Evolutionary conservation across 306 rosid genomes (phyloP), one percentile per base, ranked within the genome.

Genomic region (Trifolium subterraneum): DNA sequence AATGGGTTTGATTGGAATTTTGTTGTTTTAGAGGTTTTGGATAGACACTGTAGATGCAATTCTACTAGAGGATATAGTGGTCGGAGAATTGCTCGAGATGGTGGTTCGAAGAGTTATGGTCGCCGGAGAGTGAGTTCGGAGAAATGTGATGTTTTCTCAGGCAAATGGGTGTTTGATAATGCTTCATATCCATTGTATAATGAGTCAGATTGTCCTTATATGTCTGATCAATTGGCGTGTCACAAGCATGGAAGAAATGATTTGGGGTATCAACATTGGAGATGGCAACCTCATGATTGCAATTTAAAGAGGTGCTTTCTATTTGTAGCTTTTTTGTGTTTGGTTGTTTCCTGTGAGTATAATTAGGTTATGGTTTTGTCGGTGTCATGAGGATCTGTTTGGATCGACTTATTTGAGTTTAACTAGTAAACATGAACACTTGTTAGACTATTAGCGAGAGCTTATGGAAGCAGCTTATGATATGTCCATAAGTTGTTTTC

Each of bases 211-310:
- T 94, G 99, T 82, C 96, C 99, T 63, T 94, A 90, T 74, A 94
- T 94, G 99, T 94, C 99, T 31, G 99, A 94, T 76, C 99, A 94
- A 87, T 81, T 94, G 88, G 90, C 99, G 2, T 94, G 99, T 45
- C 93, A 91, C 79, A 94, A 85, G 82, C 99, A 94, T 78, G 99
- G 98, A 64, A 78, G 99, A 78, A 70, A 86, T 81, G 96, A 94
- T 86, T 81, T 90, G 88, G 89, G 86, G 25, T 90, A 92, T 80
- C 99, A 88, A 76, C 73, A 83, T 50, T 86, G 95, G 96, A 90
- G 97, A 77, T 94, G 99, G 99, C 96, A 94, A 74, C 99, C 99
- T 25, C 89, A 87, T 81, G 76, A 83, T 71, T 94, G 99, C 91
- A 92, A 88, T 82, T 88, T 94, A 89, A 90, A 92, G 84, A 92